Conservation (phyloP, 306 rosid genomes). For the Psophocarpus tetragonolobus region DNA sequence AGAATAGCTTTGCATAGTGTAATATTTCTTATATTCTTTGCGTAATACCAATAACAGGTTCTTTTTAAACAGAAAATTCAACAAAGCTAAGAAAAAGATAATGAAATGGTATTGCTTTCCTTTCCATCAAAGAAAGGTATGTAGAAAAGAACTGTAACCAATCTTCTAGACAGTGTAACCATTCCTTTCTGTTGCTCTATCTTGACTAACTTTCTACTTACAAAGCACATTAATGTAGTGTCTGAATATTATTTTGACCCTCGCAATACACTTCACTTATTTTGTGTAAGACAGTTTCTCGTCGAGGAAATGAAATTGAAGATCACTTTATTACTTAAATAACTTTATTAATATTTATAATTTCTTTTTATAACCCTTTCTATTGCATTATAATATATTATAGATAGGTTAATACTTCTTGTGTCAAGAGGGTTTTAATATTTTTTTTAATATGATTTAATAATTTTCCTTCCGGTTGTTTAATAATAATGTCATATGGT, state of each 20-base stretch:
- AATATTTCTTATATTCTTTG: slow-evolving; percentile 18
- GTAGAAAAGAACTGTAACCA: neutral
- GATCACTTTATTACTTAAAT: no score
- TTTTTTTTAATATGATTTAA: no score
- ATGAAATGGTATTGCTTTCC: slow-evolving; percentile 7
- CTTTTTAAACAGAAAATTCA: neutral
- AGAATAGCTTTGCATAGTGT: slow-evolving; percentile 18
- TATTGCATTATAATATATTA: no score
- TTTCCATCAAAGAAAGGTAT: slow-evolving; percentile 15
- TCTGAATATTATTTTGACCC: neutral
- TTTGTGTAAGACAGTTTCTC: neutral
- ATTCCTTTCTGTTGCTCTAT: neutral
- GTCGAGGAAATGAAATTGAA: neutral
- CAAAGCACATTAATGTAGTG: neutral
- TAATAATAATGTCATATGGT: no score
- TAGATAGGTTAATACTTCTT: no score
- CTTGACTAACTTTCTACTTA: slow-evolving; percentile 9
- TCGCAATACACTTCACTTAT: neutral
- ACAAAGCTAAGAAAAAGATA: neutral
- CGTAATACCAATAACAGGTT: neutral
- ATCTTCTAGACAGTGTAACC: slow-evolving; percentile 14
- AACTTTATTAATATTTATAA: no score
- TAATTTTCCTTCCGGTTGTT: no score
- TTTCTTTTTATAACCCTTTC: no score
- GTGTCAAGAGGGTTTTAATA: no score